Base-by-base conservation (phyloP, 257 asterid species). In the Forsythia suspensa region DNA sequence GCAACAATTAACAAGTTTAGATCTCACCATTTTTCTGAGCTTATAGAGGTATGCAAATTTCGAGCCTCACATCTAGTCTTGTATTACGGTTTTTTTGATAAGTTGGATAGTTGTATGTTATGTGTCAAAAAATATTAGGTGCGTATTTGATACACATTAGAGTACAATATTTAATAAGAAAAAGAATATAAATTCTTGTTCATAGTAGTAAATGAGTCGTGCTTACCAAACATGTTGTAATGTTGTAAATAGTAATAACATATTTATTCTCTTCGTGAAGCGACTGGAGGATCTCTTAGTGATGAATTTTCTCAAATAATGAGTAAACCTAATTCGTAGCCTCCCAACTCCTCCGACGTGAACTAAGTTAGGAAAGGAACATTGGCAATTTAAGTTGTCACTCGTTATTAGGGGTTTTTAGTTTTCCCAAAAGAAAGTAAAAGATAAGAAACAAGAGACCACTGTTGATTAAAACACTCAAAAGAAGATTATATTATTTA, bases 1-100 rank as follows among this genome's bases (percentile, higher is more conserved):
- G 88, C 99, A 72, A 86, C 99, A 24, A 94, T 96, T 72, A 96
- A 96, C 2, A 97, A 96, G 83, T 96, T 94, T 73, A 92, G 99
- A 85, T 86, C 97, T 59, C 98, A 97, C 80, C 99, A 96, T 84
- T 97, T 96, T 75, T 89, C 99, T 21, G 99, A 96, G 92, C 97
- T 96, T 10, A 89, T 96, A 3, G 99, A 96, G 98, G 98, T 94
- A 88, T 24, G 84, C 79, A 59, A 52, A 72, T 44, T 74, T 24
- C 21, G 69, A 8, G 16, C 13, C 38, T 61, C 34, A 61, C 13
- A 20, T 61, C 16, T 10, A 8, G 18, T 39, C 11, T 48, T 37
- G 44, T 38, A 61, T 41, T 39, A 38, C 40, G 3, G 44, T 43
- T 44, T 63, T 24, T 68, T 10, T 68, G 55, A 29, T 59, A n/a